Conservation (phyloP, 2,329 filamentous ascomycete species). For the Nemania abortiva region DNA sequence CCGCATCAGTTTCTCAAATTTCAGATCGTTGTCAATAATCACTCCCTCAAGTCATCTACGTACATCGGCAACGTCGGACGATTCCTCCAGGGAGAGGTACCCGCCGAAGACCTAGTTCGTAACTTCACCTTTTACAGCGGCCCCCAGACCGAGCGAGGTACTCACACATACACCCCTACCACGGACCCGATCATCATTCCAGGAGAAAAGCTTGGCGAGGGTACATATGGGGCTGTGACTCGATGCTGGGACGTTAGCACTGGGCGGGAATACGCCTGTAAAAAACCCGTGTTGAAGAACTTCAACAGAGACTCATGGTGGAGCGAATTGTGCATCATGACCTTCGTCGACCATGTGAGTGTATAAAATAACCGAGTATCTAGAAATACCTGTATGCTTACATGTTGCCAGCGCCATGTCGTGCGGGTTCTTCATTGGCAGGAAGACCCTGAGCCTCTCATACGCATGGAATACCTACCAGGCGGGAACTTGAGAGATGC, state of each 20-base stretch:
- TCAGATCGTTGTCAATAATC: background rate
- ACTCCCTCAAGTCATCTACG: background rate
- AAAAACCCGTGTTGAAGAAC: background rate
- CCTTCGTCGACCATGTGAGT: background rate
- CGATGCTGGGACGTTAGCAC: constrained; percentile 19
- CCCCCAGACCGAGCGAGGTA: background rate
- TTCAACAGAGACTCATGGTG: background rate
- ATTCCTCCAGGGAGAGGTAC: background rate
- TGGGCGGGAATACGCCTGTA: constrained; percentile 13
- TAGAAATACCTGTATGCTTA: background rate
- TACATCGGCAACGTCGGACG: constrained; percentile 6
- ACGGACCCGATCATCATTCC: background rate
- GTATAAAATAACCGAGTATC: background rate
- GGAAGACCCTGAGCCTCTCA: background rate
- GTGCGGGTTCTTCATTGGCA: background rate
- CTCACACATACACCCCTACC: background rate
- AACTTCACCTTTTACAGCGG: background rate
- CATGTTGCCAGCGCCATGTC: constrained; percentile 2
- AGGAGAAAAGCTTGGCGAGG: background rate
- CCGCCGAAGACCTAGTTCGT: background rate
- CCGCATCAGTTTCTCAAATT: background rate
- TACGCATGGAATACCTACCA: constrained; percentile 15
- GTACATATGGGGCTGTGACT: background rate
- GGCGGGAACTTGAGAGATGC: background rate
- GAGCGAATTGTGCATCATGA: constrained; percentile 5